Conservation (phyloP, 306 rosid genomes). For the Vigna angularis region DNA sequence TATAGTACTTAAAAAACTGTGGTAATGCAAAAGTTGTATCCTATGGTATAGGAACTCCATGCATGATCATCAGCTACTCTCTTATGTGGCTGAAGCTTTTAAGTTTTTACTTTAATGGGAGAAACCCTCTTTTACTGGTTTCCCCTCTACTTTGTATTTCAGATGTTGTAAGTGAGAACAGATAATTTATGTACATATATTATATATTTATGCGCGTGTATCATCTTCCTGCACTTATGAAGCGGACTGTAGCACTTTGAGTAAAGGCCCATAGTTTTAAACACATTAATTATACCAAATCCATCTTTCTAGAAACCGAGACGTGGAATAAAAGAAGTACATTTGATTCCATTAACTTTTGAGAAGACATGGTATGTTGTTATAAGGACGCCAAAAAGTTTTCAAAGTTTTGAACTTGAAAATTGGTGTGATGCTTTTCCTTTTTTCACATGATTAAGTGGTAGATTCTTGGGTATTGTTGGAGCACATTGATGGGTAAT, state of each 20-base stretch:
- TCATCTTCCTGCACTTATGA: slow-evolving; percentile 28
- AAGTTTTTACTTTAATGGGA: slow-evolving; percentile 31
- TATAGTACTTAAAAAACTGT: slow-evolving; percentile 40
- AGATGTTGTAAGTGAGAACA: background rate
- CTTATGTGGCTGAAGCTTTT: slow-evolving; percentile 46
- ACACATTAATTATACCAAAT: no score
- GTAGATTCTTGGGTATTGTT: slow-evolving; percentile 18
- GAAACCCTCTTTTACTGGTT: slow-evolving; percentile 45
- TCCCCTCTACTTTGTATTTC: slow-evolving; percentile 31
- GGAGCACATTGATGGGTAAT: slow-evolving; percentile 37
- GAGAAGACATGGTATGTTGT: background rate
- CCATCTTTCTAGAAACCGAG: no score
- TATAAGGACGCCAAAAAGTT: background rate
- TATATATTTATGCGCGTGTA: background rate
- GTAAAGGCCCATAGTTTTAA: background rate
- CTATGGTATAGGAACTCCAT: slow-evolving; percentile 41
- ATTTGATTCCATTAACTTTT: no score
- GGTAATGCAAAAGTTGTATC: slow-evolving; percentile 43
- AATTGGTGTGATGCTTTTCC: background rate
- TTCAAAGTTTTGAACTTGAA: background rate
- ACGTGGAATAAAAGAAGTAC: no score
- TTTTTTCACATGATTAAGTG: background rate
- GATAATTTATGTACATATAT: background rate
- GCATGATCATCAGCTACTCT: slow-evolving; percentile 41
- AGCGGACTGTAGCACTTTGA: slow-evolving; percentile 39